phyloP scores from a whole-genome alignment of 2,329 filamentous ascomycete genomes.

The Herpotrichia juniperi region DNA sequence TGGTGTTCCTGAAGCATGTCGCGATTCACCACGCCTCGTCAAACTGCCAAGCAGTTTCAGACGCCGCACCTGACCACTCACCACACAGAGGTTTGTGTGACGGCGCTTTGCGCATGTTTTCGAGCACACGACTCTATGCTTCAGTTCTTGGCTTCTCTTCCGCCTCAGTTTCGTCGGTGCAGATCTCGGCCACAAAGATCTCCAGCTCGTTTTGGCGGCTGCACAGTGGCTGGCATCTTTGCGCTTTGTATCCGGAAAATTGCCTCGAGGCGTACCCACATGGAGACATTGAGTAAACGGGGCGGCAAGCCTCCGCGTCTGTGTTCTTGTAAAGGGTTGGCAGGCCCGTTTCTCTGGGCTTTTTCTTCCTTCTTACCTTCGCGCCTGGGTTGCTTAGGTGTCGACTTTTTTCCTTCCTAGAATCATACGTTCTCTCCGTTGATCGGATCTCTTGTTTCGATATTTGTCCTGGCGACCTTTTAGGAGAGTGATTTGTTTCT shows the following conservation, averaged over 20 bases:
- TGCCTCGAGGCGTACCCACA: slow-evolving; percentile 20
- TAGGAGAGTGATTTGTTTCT: not conserved
- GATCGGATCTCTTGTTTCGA: slow-evolving; percentile 34
- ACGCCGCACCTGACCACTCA: slow-evolving; percentile 3
- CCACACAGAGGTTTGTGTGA: not conserved
- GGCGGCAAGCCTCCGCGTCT: not conserved
- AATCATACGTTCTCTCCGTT: slow-evolving; percentile 35
- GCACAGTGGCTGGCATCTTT: not conserved
- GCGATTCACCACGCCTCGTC: slow-evolving; percentile 27
- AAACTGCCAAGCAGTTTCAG: slow-evolving; percentile 37
- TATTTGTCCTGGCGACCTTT: slow-evolving; percentile 38
- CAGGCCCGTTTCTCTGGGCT: slow-evolving; percentile 26
- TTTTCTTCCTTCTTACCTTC: slow-evolving; percentile 21
- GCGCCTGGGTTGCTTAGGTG: slow-evolving; percentile 19
- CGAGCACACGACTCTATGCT: not conserved
- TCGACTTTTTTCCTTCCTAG: slow-evolving; percentile 10
- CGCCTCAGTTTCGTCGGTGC: slow-evolving; percentile 30
- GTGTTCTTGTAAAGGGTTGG: slow-evolving; percentile 35
- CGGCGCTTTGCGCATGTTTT: not conserved
- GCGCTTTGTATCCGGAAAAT: slow-evolving; percentile 10
- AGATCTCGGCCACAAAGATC: slow-evolving; percentile 21
- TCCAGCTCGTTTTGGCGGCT: slow-evolving; percentile 8
- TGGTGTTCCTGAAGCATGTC: slow-evolving; percentile 26
- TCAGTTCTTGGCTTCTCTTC: slow-evolving; percentile 16
- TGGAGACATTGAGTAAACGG: slow-evolving; percentile 33